A percentile compares a stretch with the other conserved stretches of the same genome.
Evolutionary conservation across 192 early-diverging fungal species (phyloP).

Genomic region (Rhizophagus sp.): DNA sequence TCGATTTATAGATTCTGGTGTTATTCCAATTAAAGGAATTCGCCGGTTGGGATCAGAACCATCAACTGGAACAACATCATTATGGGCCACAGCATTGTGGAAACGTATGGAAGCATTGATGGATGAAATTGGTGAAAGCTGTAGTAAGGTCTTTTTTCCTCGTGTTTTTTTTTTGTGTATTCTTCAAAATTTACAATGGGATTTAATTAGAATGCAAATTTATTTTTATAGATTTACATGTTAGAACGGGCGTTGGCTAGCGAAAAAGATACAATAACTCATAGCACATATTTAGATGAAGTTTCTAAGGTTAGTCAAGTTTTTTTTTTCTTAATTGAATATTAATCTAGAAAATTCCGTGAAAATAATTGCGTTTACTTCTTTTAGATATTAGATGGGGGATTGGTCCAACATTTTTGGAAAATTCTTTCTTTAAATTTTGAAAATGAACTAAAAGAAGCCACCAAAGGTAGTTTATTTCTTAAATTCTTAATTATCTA

Average conservation of each 20-base stretch:
- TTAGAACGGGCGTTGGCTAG: slow-evolving; percentile 53
- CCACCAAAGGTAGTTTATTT: slow-evolving; percentile 47
- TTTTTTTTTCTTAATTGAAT: not conserved
- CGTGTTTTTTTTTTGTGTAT: not conserved
- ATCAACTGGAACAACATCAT: slow-evolving; percentile 40
- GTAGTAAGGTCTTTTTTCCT: slow-evolving; percentile 49
- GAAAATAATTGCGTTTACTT: not conserved
- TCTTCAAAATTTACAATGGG: not conserved
- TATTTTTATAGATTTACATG: slow-evolving; percentile 43
- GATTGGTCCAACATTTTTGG: slow-evolving; percentile 58
- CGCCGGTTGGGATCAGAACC: slow-evolving; percentile 56
- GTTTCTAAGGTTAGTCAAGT: slow-evolving; percentile 39
- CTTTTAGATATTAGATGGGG: slow-evolving; percentile 46
- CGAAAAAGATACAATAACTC: slow-evolving; percentile 51
- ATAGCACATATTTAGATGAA: slow-evolving; percentile 53
- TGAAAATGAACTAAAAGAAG: slow-evolving; percentile 53
- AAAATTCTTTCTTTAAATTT: slow-evolving; percentile 51
- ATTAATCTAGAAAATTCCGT: not conserved
- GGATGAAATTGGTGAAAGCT: slow-evolving; percentile 51
- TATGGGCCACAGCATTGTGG: slow-evolving; percentile 53
- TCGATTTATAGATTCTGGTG: slow-evolving; percentile 37
- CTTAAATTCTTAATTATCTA: not conserved
- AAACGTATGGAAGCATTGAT: slow-evolving; percentile 54
- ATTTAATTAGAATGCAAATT: not conserved
- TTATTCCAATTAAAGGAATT: slow-evolving; percentile 33